Conservation (phyloP, 179 eudicot species). For the Beta lomatogona region DNA sequence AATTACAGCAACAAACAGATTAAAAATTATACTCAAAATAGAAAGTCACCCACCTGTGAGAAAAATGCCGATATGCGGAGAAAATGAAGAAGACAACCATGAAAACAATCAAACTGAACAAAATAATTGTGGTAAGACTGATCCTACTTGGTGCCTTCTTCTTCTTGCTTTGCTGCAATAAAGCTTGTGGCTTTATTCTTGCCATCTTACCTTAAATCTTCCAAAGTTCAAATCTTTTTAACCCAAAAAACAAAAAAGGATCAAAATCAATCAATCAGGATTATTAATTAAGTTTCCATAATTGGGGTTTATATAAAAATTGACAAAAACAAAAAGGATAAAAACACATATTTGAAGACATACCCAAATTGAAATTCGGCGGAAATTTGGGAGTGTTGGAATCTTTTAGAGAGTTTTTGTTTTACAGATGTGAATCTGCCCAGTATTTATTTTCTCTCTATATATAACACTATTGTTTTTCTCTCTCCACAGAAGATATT, state of each 20-base stretch:
- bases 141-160: conserved; percentile 85
- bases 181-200: conserved; percentile 92
- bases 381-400: not conserved
- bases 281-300: not conserved
- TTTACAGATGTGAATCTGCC: conserved; percentile 12
- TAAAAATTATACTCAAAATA: not conserved
- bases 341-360: not conserved
- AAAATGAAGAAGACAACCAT: conserved; percentile 65
- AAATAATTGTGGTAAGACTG: conserved; percentile 48
- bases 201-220: conserved; percentile 51
- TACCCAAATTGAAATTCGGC: conserved; percentile 4
- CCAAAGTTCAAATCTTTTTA: conserved; percentile 15
- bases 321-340: too few species aligned
- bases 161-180: conserved; percentile 94
- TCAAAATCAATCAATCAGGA: not conserved
- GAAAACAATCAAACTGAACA: conserved; percentile 57
- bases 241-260: not conserved
- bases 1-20: not conserved
- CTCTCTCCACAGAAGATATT: conserved; percentile 20
- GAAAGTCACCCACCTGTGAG: conserved; percentile 71
- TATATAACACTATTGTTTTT: not conserved
- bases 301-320: not conserved
- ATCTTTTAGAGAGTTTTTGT: not conserved
- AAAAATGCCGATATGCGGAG: conserved; percentile 73
- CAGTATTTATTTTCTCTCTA: not conserved